Percentiles rank a stretch among this genome's conserved stretches.
Evolutionary conservation across 345 rosid species (phyloP).

Genomic region (Boechera stricta): DNA sequence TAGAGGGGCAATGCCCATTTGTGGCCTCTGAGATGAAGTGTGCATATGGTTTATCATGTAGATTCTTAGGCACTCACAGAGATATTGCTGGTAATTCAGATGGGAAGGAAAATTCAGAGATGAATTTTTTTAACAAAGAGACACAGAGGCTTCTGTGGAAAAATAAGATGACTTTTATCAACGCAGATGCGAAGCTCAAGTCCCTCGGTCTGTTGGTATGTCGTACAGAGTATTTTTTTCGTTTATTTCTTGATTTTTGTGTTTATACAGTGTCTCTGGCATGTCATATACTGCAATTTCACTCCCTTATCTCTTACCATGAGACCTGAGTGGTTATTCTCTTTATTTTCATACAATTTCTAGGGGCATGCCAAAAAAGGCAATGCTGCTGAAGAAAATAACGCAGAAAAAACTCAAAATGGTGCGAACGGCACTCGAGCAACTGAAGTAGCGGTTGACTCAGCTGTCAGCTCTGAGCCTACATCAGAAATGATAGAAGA

Average conservation of each 20-base stretch:
- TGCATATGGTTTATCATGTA: conserved; percentile 81
- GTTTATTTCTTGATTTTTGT: neutral
- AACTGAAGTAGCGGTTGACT: conserved; percentile 33
- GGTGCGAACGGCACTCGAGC: conserved; percentile 36
- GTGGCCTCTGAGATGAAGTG: conserved; percentile 56
- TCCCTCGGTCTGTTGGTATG: conserved; percentile 81
- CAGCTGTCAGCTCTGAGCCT: conserved; percentile 47
- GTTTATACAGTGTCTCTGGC: neutral
- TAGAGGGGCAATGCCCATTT: conserved; percentile 93
- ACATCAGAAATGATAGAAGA: conserved; percentile 37
- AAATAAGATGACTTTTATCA: conserved; percentile 71
- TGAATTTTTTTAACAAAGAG: conserved; percentile 75
- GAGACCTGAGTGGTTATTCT: neutral
- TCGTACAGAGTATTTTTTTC: neutral
- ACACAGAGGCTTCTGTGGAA: conserved; percentile 92
- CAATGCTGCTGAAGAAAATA: conserved; percentile 53
- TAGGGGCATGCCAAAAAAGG: conserved; percentile 59
- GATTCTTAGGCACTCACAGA: conserved; percentile 74
- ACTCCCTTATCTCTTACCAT: neutral
- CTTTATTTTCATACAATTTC: conserved; percentile 14
- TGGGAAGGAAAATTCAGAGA: conserved; percentile 53
- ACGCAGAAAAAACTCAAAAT: conserved; percentile 38
- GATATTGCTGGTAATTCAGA: conserved; percentile 35
- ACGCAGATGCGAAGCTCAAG: conserved; percentile 74
- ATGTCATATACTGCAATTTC: neutral